These are phyloP conservation scores for Eucalyptus brandiana DNA, from an alignment of 345 rosid species.

Conservation along the genomic window DNA sequence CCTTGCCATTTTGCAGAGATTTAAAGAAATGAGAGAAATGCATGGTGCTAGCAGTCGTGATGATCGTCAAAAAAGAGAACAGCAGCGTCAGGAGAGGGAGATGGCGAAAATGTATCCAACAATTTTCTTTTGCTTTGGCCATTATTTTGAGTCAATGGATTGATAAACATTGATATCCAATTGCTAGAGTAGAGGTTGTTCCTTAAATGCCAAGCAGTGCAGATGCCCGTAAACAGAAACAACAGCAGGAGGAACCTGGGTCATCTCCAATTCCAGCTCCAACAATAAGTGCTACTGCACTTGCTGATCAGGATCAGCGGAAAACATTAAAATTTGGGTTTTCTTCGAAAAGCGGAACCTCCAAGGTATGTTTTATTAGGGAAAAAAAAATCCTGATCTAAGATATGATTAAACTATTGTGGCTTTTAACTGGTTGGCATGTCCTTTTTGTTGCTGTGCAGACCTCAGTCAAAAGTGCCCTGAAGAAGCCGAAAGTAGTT, in stretches of 20 bases:
- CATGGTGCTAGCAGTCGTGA: slow-evolving; percentile 85
- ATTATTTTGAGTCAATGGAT: not conserved
- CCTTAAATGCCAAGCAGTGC: slow-evolving; percentile 31
- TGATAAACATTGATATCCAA: not conserved
- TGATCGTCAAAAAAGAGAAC: slow-evolving; percentile 81
- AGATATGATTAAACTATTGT: not conserved
- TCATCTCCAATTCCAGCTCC: slow-evolving; percentile 17
- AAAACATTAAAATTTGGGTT: slow-evolving; percentile 83
- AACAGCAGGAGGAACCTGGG: slow-evolving; percentile 40
- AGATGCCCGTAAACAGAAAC: slow-evolving; percentile 66
- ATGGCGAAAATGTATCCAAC: slow-evolving; percentile 53
- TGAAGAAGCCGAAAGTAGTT: slow-evolving; percentile 62
- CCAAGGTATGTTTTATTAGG: slow-evolving; percentile 40
- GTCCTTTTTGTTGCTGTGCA: not conserved
- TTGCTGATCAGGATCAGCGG: slow-evolving; percentile 73
- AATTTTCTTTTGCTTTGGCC: not conserved
- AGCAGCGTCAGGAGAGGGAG: slow-evolving; percentile 85
- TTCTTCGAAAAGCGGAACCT: slow-evolving; percentile 50
- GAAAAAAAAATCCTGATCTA: not conserved
- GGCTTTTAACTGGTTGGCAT: not conserved
- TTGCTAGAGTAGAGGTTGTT: not conserved
- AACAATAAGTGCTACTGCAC: slow-evolving; percentile 19
- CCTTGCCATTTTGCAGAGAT: slow-evolving; percentile 41
- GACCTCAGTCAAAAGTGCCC: slow-evolving; percentile 27
- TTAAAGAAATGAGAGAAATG: slow-evolving; percentile 95